A percentile compares a stretch with the other conserved stretches of the same genome.
phyloP scores from a whole-genome alignment of 1,139 yeast genomes.

The Protomyces macrosporus region DNA sequence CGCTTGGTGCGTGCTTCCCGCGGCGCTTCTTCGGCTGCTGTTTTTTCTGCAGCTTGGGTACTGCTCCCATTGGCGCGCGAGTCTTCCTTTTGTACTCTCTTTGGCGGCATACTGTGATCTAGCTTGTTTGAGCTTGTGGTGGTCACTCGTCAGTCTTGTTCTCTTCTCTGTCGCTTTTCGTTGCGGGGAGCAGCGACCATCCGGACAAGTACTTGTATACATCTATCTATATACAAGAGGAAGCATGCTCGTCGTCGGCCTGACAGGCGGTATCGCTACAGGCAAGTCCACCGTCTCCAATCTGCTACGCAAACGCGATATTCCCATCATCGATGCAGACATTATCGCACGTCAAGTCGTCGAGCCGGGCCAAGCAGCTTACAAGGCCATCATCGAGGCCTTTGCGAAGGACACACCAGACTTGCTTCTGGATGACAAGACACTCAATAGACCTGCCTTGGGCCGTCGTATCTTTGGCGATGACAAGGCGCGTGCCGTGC shows the following conservation, averaged over 20 bases:
- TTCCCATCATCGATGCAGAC: conserved; percentile 83
- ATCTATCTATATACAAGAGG: neutral
- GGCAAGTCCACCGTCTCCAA: conserved; percentile 90
- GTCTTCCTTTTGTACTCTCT: neutral
- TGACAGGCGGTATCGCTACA: conserved; percentile 93
- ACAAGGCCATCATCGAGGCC: conserved; percentile 54
- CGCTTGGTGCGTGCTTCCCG: conserved; percentile 15
- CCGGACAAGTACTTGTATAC: neutral
- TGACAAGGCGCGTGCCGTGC: conserved; percentile 45
- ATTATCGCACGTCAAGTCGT: conserved; percentile 79
- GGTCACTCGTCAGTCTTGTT: neutral
- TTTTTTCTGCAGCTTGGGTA: neutral
- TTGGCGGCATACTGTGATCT: neutral
- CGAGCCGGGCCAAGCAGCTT: conserved; percentile 70
- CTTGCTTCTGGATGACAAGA: conserved; percentile 43
- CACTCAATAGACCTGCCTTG: conserved; percentile 57
- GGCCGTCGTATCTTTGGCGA: conserved; percentile 77
- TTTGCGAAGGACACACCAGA: conserved; percentile 56
- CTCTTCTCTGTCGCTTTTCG: neutral
- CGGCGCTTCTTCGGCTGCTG: conserved; percentile 4
- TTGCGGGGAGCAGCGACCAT: neutral
- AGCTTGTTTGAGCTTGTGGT: neutral
- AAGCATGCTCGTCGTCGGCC: conserved; percentile 76
- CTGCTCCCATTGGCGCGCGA: neutral
- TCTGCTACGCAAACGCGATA: conserved; percentile 49